These are phyloP conservation scores for Angophora floribunda DNA, from an alignment of 345 rosid species.

Conservation along the genomic window DNA sequence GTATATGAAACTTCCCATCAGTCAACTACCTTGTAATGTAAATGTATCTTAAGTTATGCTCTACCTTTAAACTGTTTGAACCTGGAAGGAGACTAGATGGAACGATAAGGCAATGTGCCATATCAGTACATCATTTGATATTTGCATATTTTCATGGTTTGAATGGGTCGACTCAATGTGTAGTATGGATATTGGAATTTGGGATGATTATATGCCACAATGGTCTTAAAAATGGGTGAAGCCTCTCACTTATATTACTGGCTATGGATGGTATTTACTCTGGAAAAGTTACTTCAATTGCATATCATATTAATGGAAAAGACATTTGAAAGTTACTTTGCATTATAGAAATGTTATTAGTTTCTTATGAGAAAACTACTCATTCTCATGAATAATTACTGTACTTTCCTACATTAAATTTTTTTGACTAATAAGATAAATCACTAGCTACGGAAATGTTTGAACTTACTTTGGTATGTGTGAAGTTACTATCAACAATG, in stretches of 20 bases:
- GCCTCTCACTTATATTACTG: too few relatives aligned
- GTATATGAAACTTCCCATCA: neutral
- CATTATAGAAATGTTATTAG: neutral
- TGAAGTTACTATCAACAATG: too few relatives aligned
- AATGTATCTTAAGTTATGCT: neutral
- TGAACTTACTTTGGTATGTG: neutral
- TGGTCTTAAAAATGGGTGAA: neutral
- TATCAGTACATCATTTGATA: neutral
- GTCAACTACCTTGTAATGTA: neutral
- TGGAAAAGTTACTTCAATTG: neutral
- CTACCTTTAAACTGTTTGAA: neutral
- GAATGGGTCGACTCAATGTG: neutral
- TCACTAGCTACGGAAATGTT: neutral
- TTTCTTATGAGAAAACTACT: neutral
- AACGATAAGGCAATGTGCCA: neutral
- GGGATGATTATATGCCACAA: neutral
- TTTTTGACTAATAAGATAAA: too few relatives aligned
- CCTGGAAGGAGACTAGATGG: neutral
- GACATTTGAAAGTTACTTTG: too few relatives aligned
- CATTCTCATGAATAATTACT: neutral
- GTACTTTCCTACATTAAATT: neutral
- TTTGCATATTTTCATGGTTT: neutral
- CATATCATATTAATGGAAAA: too few relatives aligned
- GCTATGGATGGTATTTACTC: too few relatives aligned
- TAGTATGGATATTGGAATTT: neutral